Percentiles rank a stretch among this genome's conserved stretches.
These are phyloP conservation scores for Suillus weaverae DNA, from an alignment of 768 basidiomycete species.

Conservation along the genomic window DNA sequence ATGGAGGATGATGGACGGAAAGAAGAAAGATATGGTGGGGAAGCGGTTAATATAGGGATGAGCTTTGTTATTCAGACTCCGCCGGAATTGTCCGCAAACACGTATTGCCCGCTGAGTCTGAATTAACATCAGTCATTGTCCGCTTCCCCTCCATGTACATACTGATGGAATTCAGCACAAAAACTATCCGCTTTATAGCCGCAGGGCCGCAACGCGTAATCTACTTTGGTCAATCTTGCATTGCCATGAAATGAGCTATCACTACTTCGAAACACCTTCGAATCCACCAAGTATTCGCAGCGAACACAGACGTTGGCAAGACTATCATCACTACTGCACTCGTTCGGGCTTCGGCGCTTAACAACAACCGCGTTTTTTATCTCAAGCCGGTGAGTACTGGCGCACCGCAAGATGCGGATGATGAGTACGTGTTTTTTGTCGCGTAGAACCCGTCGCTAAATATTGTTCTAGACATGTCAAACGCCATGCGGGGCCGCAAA, in stretches of 20 bases:
- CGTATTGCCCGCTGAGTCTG: no score
- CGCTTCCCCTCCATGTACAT: no score
- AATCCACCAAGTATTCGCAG: conserved; percentile 90
- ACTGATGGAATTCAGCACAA: no score
- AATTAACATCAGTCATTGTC: no score
- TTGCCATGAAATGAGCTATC: conserved; percentile 60
- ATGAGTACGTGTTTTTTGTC: conserved; percentile 51
- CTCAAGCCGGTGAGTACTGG: conserved; percentile 95
- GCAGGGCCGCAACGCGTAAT: no score
- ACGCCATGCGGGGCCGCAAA: conserved; percentile 45
- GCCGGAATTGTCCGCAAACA: no score
- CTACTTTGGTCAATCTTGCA: no score
- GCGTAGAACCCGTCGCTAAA: conserved; percentile 3
- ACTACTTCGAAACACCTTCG: conserved; percentile 86
- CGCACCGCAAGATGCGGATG: conserved; percentile 75
- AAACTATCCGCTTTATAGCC: no score
- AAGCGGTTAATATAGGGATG: no score
- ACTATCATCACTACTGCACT: conserved; percentile 88
- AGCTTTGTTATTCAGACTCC: no score
- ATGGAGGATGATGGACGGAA: no score
- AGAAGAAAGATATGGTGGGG: no score
- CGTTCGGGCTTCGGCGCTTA: conserved; percentile 69
- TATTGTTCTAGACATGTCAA: conserved; percentile 58
- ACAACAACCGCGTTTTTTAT: conserved; percentile 57
- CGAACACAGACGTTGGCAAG: conserved; percentile 96